phyloP scores from a whole-genome alignment of 768 basidiomycete species.

The Lactarius sanguifluus region DNA sequence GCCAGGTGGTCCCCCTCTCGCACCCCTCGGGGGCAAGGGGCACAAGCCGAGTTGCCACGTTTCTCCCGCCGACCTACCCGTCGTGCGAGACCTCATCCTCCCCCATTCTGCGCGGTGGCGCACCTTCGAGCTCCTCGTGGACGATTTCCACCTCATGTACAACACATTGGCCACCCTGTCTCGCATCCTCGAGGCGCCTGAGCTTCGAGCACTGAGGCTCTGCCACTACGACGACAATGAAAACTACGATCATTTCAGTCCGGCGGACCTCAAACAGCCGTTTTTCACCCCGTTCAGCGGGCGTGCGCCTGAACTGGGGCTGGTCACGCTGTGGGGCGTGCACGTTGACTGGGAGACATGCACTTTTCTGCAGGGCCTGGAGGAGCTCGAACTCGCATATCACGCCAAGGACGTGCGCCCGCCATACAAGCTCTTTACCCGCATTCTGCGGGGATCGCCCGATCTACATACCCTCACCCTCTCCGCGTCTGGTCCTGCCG shows the following conservation, averaged over 20 bases:
- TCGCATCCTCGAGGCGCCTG: slow-evolving; percentile 47
- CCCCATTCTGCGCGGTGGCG: slow-evolving; percentile 59
- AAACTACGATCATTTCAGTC: slow-evolving; percentile 45
- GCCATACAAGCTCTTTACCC: slow-evolving; percentile 50
- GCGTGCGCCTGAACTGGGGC: slow-evolving; percentile 50
- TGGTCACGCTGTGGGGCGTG: slow-evolving; percentile 62
- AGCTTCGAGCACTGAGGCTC: slow-evolving; percentile 55
- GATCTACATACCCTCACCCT: slow-evolving; percentile 54
- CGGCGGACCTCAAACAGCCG: slow-evolving; percentile 41
- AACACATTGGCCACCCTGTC: slow-evolving; percentile 47
- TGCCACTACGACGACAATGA: slow-evolving; percentile 52
- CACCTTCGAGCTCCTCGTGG: slow-evolving; percentile 47
- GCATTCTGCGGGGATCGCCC: slow-evolving; percentile 54
- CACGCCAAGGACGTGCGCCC: slow-evolving; percentile 65
- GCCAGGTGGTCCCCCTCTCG: slow-evolving; percentile 24
- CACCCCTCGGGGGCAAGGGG: slow-evolving; percentile 14
- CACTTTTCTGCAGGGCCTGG: slow-evolving; percentile 45
- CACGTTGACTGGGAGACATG: slow-evolving; percentile 64
- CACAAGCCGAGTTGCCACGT: slow-evolving; percentile 4
- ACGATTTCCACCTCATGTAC: slow-evolving; percentile 47
- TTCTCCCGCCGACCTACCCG: slow-evolving; percentile 31
- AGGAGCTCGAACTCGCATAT: slow-evolving; percentile 58
- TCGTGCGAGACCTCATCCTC: slow-evolving; percentile 41
- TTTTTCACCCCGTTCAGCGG: slow-evolving; percentile 53
- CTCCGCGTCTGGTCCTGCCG: slow-evolving; percentile 56